Evolutionary conservation across 306 rosid species (phyloP), one percentile per base, ranked within the genome.

Genomic region (Glycine soja): DNA sequence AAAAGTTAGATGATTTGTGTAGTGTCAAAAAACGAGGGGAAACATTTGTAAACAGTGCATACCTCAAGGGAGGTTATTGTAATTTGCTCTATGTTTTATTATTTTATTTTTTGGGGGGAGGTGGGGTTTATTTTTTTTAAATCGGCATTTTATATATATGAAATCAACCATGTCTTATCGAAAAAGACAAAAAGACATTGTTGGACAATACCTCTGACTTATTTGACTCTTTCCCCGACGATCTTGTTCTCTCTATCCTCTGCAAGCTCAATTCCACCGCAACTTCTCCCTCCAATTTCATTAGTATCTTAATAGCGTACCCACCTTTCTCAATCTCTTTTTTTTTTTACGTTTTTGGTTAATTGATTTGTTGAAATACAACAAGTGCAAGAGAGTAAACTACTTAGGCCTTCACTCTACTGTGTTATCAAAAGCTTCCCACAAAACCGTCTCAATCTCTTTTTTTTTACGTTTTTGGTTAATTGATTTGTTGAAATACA

Each of bases 331-430:
- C 4, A 48, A 11, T n/a, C 8, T 14, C 8, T 13, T 50, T 32
- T 19, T 19, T 19, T 19, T 59, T 59, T 9, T 19, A 6, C 4
- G 34, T 61, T 34, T 61, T 5, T 38, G 42, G 42, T 0, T 10
- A 53, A 53, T 53, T 40, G 65, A 14, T 75, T 84, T 34, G 13
- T 11, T 85, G 72, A 7, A 30, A 70, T n/a, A 30, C 0, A 76
- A 79, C 92, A 95, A 97, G 67, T 92, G 98, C 79, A 91, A 91
- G 61, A 88, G 97, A 82, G 76, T 95, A 10, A 87, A 95, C 73
- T 75, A 79, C 4, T 83, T 95, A 19, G 92, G 90, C 2, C 81
- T 88, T n/a, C 75, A 85, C 76, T 80, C 97, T 8, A 10, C 71
- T 0, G 97, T 95, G 2, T 61, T 92, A 10, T 83, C 92, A 2